phyloP scores from a whole-genome alignment of 345 rosid genomes.

The Clausena lansium region DNA sequence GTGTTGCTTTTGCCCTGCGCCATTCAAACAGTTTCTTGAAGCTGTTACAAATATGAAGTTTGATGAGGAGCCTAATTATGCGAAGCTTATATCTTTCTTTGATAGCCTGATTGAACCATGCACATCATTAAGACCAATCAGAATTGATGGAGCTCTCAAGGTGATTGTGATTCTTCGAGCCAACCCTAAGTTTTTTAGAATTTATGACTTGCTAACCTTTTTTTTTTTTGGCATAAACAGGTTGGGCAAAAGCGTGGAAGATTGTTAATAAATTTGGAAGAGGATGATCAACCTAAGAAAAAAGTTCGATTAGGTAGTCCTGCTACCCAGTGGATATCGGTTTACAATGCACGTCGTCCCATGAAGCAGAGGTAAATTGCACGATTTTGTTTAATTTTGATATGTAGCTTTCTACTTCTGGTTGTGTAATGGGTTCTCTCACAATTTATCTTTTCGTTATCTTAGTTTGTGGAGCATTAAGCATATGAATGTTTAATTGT shows the following conservation, averaged over 20 bases:
- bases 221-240: slow-evolving; percentile 31
- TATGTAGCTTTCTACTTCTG: not conserved
- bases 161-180: slow-evolving; percentile 34
- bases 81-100: slow-evolving; percentile 76
- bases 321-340: slow-evolving; percentile 92
- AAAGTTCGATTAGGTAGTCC: slow-evolving; percentile 85
- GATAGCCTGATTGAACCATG: slow-evolving; percentile 73
- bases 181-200: not conserved
- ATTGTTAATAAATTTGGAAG: slow-evolving; percentile 68
- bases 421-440: not conserved
- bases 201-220: slow-evolving; percentile 5
- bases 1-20: slow-evolving; percentile 89
- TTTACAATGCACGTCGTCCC: slow-evolving; percentile 87
- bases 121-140: slow-evolving; percentile 66
- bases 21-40: slow-evolving; percentile 83
- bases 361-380: slow-evolving; percentile 85
- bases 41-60: slow-evolving; percentile 90
- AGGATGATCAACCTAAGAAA: slow-evolving; percentile 90
- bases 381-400: not conserved
- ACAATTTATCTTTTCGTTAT: not conserved
- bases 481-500: not conserved
- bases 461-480: not conserved
- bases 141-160: slow-evolving; percentile 98
- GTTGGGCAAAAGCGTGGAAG: slow-evolving; percentile 88
- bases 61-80: slow-evolving; percentile 93